A percentile compares a stretch with the other conserved stretches of the same genome.
Evolutionary conservation across 345 rosid species (phyloP).

Genomic region (Lenwebbia sp.): DNA sequence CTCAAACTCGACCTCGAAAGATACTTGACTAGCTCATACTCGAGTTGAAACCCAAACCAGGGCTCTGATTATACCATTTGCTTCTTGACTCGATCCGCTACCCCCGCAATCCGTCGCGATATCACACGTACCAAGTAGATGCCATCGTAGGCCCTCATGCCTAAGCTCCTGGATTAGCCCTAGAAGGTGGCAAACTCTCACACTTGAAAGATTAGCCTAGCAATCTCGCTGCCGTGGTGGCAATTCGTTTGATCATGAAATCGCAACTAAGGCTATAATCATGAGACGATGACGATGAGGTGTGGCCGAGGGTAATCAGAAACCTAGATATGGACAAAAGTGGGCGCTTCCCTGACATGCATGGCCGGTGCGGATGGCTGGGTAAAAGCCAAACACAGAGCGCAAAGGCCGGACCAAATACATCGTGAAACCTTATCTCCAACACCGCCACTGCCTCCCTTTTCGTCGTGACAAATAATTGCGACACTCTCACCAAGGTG

Average conservation of each 20-base stretch:
- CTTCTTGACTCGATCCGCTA: neutral
- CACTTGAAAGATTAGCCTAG: neutral
- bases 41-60: neutral
- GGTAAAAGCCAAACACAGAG: neutral
- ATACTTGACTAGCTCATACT: neutral
- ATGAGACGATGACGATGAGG: neutral
- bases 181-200: neutral
- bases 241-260: neutral
- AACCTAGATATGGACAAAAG: neutral
- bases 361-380: neutral
- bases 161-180: neutral
- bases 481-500: neutral
- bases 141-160: neutral
- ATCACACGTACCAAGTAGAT: neutral
- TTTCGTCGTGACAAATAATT: neutral
- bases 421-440: slow-evolving; percentile 2
- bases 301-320: neutral
- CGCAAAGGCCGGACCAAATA: neutral
- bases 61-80: neutral
- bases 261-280: neutral
- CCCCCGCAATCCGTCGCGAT: neutral
- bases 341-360: neutral
- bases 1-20: neutral
- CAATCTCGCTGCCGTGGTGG: neutral
- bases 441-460: neutral